phyloP scores from a whole-genome alignment of 2,329 filamentous ascomycete species.

The Fusarium torreyae region DNA sequence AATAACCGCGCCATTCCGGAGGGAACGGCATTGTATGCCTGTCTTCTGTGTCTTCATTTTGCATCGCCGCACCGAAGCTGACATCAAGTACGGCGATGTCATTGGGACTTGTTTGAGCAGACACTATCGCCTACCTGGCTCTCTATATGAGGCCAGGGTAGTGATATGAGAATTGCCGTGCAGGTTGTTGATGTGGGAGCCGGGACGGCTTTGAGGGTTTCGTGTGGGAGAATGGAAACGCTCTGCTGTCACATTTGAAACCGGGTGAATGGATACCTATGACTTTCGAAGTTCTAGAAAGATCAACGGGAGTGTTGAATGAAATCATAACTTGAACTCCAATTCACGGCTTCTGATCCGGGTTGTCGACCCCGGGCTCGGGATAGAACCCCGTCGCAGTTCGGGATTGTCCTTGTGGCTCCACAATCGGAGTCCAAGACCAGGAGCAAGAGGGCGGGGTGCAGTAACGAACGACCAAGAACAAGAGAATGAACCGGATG shows the following conservation, averaged over 20 bases:
- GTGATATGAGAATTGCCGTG: conserved; percentile 10
- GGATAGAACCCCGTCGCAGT: conserved; percentile 42
- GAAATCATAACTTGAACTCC: conserved; percentile 32
- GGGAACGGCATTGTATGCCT: conserved; percentile 36
- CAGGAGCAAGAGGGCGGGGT: conserved; percentile 32
- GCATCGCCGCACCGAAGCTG: conserved; percentile 46
- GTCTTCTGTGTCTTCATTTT: conserved; percentile 42
- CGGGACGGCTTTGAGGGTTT: background rate
- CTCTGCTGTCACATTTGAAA: conserved; percentile 24
- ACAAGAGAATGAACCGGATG: conserved; percentile 47
- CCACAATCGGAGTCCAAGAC: conserved; percentile 41
- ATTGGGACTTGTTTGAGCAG: conserved; percentile 29
- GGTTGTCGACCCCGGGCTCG: conserved; percentile 37
- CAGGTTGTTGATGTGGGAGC: background rate
- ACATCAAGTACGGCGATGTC: conserved; percentile 43
- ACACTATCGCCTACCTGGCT: conserved; percentile 35
- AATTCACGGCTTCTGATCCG: conserved; percentile 38
- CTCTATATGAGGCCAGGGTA: conserved; percentile 27
- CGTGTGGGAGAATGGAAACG: conserved; percentile 5
- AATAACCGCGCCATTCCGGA: conserved; percentile 33
- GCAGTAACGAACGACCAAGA: conserved; percentile 31
- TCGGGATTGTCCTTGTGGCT: conserved; percentile 36
- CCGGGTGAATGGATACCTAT: conserved; percentile 6
- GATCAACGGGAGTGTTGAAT: conserved; percentile 19
- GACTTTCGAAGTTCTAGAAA: conserved; percentile 22